Evolutionary conservation across 139 green algal species (phyloP).

Genomic region (Pedinophyceae sp.): DNA sequence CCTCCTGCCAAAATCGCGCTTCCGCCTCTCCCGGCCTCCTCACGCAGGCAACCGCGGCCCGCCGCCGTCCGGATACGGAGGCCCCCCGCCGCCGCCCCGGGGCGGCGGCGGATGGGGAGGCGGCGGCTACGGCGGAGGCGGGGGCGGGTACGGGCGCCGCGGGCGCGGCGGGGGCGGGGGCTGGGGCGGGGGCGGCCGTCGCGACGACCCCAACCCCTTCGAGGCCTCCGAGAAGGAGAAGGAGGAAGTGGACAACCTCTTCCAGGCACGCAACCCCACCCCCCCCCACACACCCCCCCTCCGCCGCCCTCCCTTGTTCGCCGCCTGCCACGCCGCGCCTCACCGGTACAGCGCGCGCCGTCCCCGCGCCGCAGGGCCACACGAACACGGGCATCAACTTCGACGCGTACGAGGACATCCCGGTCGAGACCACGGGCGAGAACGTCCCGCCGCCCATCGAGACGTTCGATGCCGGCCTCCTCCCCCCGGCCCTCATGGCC

Average conservation of each 20-base stretch:
- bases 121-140: conserved; percentile 13
- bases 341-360: not conserved
- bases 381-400: conserved; percentile 99
- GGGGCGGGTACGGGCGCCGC: conserved; percentile 18
- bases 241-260: not conserved
- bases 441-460: conserved; percentile 62
- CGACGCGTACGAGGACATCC: conserved; percentile 96
- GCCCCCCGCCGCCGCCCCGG: no score
- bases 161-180: conserved; percentile 24
- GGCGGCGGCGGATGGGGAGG: conserved; percentile 14
- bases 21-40: no score
- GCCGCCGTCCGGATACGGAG: no score
- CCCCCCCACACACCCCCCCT: no score
- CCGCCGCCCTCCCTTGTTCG: not conserved
- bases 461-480: conserved; percentile 69
- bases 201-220: not conserved
- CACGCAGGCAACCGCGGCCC: no score
- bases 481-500: conserved; percentile 48
- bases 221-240: no score
- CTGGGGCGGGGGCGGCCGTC: conserved; percentile 9
- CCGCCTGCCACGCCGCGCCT: not conserved
- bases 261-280: no score
- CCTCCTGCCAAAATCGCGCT: no score
- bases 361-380: not conserved
- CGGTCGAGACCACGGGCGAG: conserved; percentile 74